phyloP scores from a whole-genome alignment of 805 yeast species.

The Saturnispora zaruensis region DNA sequence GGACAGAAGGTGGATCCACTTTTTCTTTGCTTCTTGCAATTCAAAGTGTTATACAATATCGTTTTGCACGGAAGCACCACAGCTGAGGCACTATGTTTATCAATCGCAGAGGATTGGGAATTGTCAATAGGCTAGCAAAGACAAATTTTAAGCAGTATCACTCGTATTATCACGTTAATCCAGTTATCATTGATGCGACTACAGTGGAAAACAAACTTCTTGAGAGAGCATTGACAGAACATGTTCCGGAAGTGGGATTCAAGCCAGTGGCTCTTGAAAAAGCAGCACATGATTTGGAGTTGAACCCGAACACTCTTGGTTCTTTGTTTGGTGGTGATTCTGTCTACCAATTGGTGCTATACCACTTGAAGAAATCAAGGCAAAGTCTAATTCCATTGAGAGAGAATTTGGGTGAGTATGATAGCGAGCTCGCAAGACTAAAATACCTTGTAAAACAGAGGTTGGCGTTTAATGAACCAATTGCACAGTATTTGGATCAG shows the following conservation, averaged over 20 bases:
- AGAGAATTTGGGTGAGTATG: conserved; percentile 19
- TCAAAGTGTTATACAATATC: background rate
- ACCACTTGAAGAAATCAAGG: conserved; percentile 40
- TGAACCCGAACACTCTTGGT: conserved; percentile 34
- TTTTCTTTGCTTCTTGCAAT: background rate
- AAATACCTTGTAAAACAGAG: conserved; percentile 35
- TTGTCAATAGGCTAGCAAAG: background rate
- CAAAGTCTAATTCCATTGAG: conserved; percentile 25
- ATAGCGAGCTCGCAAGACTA: conserved; percentile 19
- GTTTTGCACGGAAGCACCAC: background rate
- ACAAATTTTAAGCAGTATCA: conserved; percentile 27
- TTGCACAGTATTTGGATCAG: conserved; percentile 34
- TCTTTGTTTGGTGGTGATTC: conserved; percentile 29
- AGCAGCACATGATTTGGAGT: conserved; percentile 35
- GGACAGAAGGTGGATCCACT: background rate
- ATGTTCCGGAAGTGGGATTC: conserved; percentile 42
- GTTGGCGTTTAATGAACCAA: conserved; percentile 42
- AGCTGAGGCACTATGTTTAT: background rate
- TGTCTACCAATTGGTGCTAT: conserved; percentile 33
- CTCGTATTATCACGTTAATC: conserved; percentile 32
- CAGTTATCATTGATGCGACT: conserved; percentile 25
- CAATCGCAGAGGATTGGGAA: background rate
- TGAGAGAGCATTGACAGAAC: conserved; percentile 23
- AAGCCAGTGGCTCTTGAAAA: conserved; percentile 31
- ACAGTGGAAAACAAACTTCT: conserved; percentile 34